Base-by-base conservation (phyloP, 257 asterid species). In the Solanum paucissectum region DNA sequence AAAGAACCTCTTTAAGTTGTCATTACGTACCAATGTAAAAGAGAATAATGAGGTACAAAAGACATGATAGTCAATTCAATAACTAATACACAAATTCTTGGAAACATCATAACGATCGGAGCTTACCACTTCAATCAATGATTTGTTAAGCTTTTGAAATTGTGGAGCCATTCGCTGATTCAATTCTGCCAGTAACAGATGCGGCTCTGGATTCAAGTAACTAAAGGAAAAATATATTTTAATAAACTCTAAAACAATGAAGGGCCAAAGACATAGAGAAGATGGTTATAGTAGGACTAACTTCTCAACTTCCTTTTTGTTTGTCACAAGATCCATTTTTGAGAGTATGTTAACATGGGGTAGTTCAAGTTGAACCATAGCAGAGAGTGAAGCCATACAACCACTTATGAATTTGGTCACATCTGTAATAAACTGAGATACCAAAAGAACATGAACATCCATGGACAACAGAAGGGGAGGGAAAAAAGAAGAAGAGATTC, bases 371-470 rank as follows among this genome's bases (percentile, higher is more conserved):
- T 97, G 99, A 89, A 97, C 93, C 99, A 95, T 97, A 16, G 98
- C 98, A 85, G 99, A 97, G 90, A 97, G 99, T 66, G 99, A 96
- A 86, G 99, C 90, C 99, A 97, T 96, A 87, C 99, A 97, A 32
- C 99, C 99, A 89, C 99, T 97, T 14, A 96, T 94, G 90, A 97
- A 97, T 94, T 97, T 97, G 96, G 99, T 94, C 91, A 96, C 99
- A 88, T 97, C 99, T 85, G 99, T 96, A 58, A 97, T 94, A 91
- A 97, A 97, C 99, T 95, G 89, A 75, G 27, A 74, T 7, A 84
- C 37, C 69, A 86, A 88, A 88, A 77, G 25, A 68, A 88, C 62
- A 69, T 44, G 88, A 83, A 88, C 69, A 87, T 68, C 34, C 72
- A 34, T 49, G 64, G 42, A 23, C 27, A 76, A 46, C 44, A 87